Conservation (phyloP, 202 grass and related monocot genomes). For the Dendrocalamus latiflorus region DNA sequence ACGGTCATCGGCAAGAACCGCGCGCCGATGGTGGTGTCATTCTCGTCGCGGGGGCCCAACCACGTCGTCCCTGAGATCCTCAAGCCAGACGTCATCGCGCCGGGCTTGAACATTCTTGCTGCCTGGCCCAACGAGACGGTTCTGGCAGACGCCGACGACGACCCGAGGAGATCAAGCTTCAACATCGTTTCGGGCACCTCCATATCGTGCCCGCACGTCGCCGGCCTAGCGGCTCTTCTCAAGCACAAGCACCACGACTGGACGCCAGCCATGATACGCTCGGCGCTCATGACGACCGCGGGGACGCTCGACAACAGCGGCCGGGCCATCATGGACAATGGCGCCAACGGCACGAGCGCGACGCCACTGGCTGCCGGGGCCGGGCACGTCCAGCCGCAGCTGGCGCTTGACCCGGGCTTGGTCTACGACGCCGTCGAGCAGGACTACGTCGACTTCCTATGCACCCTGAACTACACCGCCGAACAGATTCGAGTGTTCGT, state of each 20-base stretch:
- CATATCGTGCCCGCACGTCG: conserved; percentile 91
- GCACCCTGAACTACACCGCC: conserved; percentile 43
- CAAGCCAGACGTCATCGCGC: conserved; percentile 48
- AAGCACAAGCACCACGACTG: conserved; percentile 11
- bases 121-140: conserved; percentile 33
- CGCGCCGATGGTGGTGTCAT: conserved; percentile 34
- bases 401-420: conserved; percentile 37
- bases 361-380: conserved; percentile 38
- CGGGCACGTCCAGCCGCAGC: conserved; percentile 26
- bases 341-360: background rate
- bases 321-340: conserved; percentile 10
- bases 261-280: conserved; percentile 45
- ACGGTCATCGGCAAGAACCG: conserved; percentile 38
- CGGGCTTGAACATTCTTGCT: conserved; percentile 39
- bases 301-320: conserved; percentile 9
- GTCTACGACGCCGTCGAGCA: conserved; percentile 41
- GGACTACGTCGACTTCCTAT: conserved; percentile 41
- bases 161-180: conserved; percentile 16
- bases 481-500: conserved; percentile 31
- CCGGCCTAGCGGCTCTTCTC: conserved; percentile 45
- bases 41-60: conserved; percentile 38
- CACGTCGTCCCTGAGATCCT: conserved; percentile 24
- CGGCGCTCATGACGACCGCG: conserved; percentile 50
- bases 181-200: conserved; percentile 62
- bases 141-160: background rate